Percentiles rank a stretch among this genome's conserved stretches.
These are phyloP conservation scores for Phytopythium sindhum DNA, from an alignment of 352 stramenopile species.

Conservation along the genomic window DNA sequence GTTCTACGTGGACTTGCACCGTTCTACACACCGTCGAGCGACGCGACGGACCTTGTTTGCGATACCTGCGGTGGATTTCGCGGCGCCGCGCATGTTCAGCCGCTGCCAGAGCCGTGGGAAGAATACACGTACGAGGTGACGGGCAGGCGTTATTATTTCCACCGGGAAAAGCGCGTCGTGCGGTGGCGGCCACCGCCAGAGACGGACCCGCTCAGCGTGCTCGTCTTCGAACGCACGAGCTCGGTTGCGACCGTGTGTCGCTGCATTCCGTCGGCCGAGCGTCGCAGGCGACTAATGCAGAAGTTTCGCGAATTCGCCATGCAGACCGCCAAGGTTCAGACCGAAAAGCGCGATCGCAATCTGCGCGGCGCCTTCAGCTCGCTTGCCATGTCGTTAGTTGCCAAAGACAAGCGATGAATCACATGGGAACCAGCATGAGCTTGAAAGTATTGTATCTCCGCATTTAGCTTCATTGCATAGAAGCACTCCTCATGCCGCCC, in stretches of 20 bases:
- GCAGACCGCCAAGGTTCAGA: conserved; percentile 29
- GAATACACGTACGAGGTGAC: conserved; percentile 44
- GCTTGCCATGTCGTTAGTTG: conserved; percentile 36
- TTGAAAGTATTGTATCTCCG: background rate
- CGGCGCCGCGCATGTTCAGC: conserved; percentile 24
- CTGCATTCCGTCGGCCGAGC: conserved; percentile 55
- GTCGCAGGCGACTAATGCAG: conserved; percentile 42
- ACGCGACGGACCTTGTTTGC: conserved; percentile 49
- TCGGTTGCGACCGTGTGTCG: conserved; percentile 52
- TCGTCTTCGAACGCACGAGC: conserved; percentile 60
- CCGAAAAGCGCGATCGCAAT: conserved; percentile 38
- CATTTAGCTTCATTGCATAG: background rate
- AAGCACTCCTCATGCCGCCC: background rate
- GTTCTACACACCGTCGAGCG: conserved; percentile 44
- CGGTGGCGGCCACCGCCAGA: conserved; percentile 37
- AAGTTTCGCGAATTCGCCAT: conserved; percentile 50
- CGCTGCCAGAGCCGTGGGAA: conserved; percentile 38
- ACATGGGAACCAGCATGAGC: background rate
- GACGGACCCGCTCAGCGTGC: conserved; percentile 29
- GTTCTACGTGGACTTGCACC: conserved; percentile 29
- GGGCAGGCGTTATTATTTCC: conserved; percentile 55
- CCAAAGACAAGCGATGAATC: conserved; percentile 11
- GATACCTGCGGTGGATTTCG: conserved; percentile 46
- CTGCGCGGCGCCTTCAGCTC: conserved; percentile 51
- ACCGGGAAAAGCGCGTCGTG: conserved; percentile 31